Evolutionary conservation across 305 asterid species (phyloP).

Genomic region (Fraxinus velutina): DNA sequence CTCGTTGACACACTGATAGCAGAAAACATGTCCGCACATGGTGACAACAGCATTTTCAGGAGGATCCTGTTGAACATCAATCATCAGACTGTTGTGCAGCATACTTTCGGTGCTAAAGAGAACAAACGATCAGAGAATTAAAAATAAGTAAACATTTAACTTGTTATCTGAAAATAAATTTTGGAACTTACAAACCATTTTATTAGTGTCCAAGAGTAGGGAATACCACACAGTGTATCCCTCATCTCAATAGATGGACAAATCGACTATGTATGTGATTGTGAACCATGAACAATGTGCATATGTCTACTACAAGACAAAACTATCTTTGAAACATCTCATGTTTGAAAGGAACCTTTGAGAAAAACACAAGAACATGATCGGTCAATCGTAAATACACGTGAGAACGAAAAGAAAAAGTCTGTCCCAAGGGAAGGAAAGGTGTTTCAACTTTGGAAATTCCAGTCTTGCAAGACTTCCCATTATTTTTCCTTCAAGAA

Average conservation of each 20-base stretch:
- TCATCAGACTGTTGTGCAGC: conserved; percentile 23
- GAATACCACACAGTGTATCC: neutral
- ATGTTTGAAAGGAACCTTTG: neutral
- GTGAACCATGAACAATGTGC: neutral
- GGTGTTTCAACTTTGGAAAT: neutral
- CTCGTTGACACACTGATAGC: conserved; percentile 85
- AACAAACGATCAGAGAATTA: neutral
- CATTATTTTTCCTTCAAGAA: neutral
- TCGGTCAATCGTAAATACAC: neutral
- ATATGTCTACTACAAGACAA: neutral
- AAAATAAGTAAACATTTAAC: conserved; percentile 4
- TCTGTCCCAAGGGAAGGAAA: neutral
- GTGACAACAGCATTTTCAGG: conserved; percentile 96
- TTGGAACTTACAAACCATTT: neutral
- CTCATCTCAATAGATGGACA: neutral
- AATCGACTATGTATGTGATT: neutral
- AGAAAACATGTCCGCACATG: conserved; percentile 89
- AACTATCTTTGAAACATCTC: neutral
- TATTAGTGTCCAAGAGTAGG: neutral
- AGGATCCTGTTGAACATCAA: conserved; percentile 62
- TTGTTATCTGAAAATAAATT: neutral
- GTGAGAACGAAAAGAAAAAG: neutral
- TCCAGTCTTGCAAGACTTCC: neutral
- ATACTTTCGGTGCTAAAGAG: conserved; percentile 12
- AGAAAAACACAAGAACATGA: neutral